Percentiles rank a stretch among this genome's conserved stretches.
Conservation (phyloP, 805 yeast species). For the Blastobotrys terrestris region DNA sequence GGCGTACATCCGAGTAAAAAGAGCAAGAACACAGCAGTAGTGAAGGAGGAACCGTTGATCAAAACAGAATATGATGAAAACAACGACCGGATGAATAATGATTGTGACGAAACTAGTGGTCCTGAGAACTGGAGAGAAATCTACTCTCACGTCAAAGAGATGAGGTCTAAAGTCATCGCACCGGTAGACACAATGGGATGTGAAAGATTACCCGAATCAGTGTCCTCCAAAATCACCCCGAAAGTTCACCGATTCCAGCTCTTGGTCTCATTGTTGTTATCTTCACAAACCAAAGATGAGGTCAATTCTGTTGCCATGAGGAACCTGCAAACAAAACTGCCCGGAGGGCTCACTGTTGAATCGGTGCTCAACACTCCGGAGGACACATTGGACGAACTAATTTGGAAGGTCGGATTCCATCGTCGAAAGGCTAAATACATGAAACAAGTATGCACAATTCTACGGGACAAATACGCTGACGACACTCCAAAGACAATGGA, state of each 20-base stretch:
- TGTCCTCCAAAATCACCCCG: constrained; percentile 26
- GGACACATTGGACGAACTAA: constrained; percentile 52
- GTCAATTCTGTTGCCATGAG: constrained; percentile 68
- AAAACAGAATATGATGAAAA: neutral
- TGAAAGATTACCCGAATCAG: constrained; percentile 45
- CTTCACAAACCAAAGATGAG: constrained; percentile 90
- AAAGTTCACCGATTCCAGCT: constrained; percentile 59
- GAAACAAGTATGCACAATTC: constrained; percentile 50
- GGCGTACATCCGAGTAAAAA: neutral
- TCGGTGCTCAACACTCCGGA: constrained; percentile 34
- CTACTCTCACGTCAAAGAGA: constrained; percentile 40
- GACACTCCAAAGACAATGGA: constrained; percentile 71
- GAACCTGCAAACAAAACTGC: constrained; percentile 47
- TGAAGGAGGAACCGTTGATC: neutral
- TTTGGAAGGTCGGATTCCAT: constrained; percentile 84
- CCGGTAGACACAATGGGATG: constrained; percentile 93
- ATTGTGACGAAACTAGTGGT: neutral
- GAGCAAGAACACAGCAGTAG: neutral
- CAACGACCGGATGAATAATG: neutral
- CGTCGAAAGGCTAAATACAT: constrained; percentile 68
- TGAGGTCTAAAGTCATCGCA: constrained; percentile 62
- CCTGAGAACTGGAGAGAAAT: constrained; percentile 28
- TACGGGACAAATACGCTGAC: constrained; percentile 45
- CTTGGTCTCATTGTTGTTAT: constrained; percentile 73
- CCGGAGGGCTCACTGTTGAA: constrained; percentile 30